A percentile compares a stretch with the other conserved stretches of the same genome.
Evolutionary conservation across 352 stramenopile genomes (phyloP).

Genomic region (Pythium coloratum): DNA sequence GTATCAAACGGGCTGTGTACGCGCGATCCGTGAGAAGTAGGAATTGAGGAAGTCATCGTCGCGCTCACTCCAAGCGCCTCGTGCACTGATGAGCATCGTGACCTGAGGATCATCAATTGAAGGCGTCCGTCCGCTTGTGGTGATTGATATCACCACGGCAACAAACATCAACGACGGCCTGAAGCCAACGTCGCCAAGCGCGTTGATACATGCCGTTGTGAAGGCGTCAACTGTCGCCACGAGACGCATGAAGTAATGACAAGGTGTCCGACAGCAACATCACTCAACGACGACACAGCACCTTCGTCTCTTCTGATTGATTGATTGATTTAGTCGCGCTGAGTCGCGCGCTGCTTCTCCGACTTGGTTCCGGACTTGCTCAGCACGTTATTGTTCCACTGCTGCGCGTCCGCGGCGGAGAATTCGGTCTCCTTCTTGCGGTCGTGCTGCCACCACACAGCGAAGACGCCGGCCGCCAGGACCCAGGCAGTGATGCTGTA

Average conservation of each 20-base stretch:
- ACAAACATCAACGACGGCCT: too few species aligned
- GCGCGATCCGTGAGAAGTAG: too few species aligned
- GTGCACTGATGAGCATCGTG: too few species aligned
- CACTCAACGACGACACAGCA: not conserved
- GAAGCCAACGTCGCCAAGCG: too few species aligned
- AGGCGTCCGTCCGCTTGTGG: too few species aligned
- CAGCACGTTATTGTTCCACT: slow-evolving; percentile 67
- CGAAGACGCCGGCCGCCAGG: slow-evolving; percentile 38
- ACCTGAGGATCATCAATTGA: too few species aligned
- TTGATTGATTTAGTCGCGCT: slow-evolving; percentile 2
- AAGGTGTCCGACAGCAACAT: not conserved
- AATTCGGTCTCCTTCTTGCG: slow-evolving; percentile 61
- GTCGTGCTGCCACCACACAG: slow-evolving; percentile 60
- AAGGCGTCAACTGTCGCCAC: too few species aligned
- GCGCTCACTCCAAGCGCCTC: too few species aligned
- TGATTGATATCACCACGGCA: too few species aligned
- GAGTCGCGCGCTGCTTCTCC: slow-evolving; percentile 23
- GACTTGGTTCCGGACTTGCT: slow-evolving; percentile 38
- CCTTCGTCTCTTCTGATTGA: not conserved
- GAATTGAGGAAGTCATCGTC: too few species aligned
- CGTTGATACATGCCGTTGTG: too few species aligned
- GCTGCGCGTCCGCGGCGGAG: slow-evolving; percentile 34
- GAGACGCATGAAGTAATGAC: not conserved
- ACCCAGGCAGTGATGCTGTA: slow-evolving; percentile 56
- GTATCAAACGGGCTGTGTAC: too few species aligned